These are phyloP conservation scores for Dendrobium nobile DNA, from an alignment of 106 monocot species.

Conservation along the genomic window DNA sequence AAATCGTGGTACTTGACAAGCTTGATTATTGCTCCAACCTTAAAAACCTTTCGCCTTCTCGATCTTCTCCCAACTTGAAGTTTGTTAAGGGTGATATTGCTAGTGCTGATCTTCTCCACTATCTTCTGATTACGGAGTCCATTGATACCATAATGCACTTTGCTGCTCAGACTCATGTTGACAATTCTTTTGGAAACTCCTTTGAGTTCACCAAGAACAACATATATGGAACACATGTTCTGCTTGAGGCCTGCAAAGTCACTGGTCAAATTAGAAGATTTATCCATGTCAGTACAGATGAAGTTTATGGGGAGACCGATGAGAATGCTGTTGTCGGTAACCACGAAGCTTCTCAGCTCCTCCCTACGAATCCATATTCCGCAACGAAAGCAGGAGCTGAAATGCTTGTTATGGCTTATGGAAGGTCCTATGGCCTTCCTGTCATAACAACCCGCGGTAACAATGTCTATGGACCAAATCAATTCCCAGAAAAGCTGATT, in stretches of 20 bases:
- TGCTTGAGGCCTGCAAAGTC: constrained; percentile 35
- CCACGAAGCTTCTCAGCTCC: constrained; percentile 33
- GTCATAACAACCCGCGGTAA: constrained; percentile 31
- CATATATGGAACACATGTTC: constrained; percentile 32
- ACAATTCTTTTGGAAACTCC: constrained; percentile 35
- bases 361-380: constrained; percentile 30
- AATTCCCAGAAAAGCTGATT: constrained; percentile 32
- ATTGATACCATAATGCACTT: constrained; percentile 38
- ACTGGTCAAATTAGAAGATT: constrained; percentile 29
- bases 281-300: constrained; percentile 35
- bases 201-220: constrained; percentile 37
- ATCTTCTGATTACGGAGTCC: constrained; percentile 27
- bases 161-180: constrained; percentile 31
- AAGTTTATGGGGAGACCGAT: constrained; percentile 34
- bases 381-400: constrained; percentile 36
- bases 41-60: constrained; percentile 26
- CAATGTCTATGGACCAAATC: constrained; percentile 32
- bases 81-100: constrained; percentile 36
- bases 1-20: constrained; percentile 34
- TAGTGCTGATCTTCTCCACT: constrained; percentile 25
- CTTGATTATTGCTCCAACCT: constrained; percentile 35
- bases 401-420: constrained; percentile 38
- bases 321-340: constrained; percentile 31
- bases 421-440: constrained; percentile 28
- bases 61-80: constrained; percentile 24